Percentiles rank a stretch among this genome's conserved stretches.
These are phyloP conservation scores for Pseudocercospora cruenta DNA, from an alignment of 2,329 filamentous ascomycete species.

Conservation along the genomic window DNA sequence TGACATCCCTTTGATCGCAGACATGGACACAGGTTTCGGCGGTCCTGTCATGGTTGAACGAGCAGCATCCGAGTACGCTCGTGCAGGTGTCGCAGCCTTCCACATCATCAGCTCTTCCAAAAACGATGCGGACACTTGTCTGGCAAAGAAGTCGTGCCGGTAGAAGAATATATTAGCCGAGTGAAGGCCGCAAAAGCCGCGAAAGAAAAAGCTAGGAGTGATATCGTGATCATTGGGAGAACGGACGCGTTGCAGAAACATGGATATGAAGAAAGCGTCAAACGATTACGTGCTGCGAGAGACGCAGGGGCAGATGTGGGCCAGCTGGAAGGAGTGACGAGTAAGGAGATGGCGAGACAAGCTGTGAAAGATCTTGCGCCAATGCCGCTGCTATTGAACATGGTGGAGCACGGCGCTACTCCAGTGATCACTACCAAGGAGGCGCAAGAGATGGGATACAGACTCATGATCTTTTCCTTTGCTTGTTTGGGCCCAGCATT, in stretches of 20 bases:
- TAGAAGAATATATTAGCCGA: constrained; percentile 54
- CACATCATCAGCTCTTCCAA: constrained; percentile 11
- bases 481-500: constrained; percentile 21
- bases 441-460: constrained; percentile 59
- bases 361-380: constrained; percentile 53
- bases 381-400: constrained; percentile 58
- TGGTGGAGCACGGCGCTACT: constrained; percentile 59
- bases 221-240: constrained; percentile 66
- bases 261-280: constrained; percentile 60
- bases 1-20: constrained; percentile 28
- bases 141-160: constrained; percentile 61
- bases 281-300: constrained; percentile 54
- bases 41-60: constrained; percentile 56
- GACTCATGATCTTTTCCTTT: constrained; percentile 55
- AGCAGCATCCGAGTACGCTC: constrained; percentile 57
- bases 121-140: constrained; percentile 63
- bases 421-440: constrained; percentile 56
- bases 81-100: constrained; percentile 16
- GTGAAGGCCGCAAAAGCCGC: constrained; percentile 59
- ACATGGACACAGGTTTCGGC: constrained; percentile 35
- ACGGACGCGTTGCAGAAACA: constrained; percentile 62
- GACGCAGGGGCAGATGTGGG: constrained; percentile 61
- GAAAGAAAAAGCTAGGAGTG: constrained; percentile 51
- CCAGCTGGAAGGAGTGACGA: constrained; percentile 61
- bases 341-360: constrained; percentile 52